Conservation (phyloP, 805 yeast species). For the Hanseniaspora lindneri region DNA sequence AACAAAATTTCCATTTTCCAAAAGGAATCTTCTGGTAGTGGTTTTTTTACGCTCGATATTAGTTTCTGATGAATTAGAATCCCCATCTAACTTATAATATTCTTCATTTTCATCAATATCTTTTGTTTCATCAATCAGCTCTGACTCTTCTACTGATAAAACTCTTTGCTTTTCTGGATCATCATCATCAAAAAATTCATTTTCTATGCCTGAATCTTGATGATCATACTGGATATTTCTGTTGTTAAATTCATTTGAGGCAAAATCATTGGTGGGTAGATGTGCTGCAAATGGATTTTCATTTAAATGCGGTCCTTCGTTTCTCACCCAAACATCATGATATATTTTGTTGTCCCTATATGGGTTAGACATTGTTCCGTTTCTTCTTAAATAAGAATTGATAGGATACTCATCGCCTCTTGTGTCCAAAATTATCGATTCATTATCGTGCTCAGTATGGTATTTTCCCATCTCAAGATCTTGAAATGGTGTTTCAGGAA, state of each 20-base stretch:
- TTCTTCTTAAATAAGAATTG: constrained; percentile 26
- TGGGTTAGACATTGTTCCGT: constrained; percentile 31
- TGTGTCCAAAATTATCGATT: constrained; percentile 21
- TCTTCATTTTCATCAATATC: constrained; percentile 5
- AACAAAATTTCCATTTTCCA: constrained; percentile 60
- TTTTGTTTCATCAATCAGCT: neutral
- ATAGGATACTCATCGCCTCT: constrained; percentile 30
- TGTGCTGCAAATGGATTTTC: constrained; percentile 7
- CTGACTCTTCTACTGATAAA: neutral
- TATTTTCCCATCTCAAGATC: constrained; percentile 12
- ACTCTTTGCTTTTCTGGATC: neutral
- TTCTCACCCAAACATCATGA: constrained; percentile 15
- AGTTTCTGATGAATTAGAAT: neutral
- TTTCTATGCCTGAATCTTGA: neutral
- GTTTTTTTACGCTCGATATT: neutral
- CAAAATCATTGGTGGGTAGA: neutral
- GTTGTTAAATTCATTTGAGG: no score
- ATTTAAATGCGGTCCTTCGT: neutral
- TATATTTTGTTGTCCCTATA: constrained; percentile 19
- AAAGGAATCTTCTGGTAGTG: constrained; percentile 24
- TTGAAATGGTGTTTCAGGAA: constrained; percentile 9
- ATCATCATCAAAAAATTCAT: constrained; percentile 6
- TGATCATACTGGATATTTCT: neutral
- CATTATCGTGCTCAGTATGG: neutral
- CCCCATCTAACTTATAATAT: neutral